Conservation (phyloP, 352 stramenopile genomes). For the Phytophthora chlamydospora region DNA sequence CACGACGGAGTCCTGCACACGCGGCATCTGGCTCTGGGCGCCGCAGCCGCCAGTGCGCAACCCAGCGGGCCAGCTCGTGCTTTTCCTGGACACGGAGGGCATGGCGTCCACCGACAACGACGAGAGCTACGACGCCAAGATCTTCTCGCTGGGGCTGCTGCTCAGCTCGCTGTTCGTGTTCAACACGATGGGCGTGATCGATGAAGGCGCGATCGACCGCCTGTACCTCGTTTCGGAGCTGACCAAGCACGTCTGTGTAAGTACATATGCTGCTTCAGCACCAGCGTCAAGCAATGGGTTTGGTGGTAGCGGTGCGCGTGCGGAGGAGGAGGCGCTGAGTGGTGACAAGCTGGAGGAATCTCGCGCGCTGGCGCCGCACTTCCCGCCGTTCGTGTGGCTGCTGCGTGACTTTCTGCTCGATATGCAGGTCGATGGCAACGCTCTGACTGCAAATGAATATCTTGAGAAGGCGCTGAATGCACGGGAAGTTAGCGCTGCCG, state of each 20-base stretch:
- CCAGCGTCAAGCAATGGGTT: slow-evolving; percentile 7
- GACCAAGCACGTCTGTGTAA: slow-evolving; percentile 85
- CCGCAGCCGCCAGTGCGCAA: slow-evolving; percentile 64
- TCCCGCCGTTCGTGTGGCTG: slow-evolving; percentile 85
- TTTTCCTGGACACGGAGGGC: slow-evolving; percentile 88
- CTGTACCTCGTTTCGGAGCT: slow-evolving; percentile 87
- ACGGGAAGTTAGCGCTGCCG: slow-evolving; percentile 43
- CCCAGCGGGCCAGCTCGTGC: slow-evolving; percentile 59
- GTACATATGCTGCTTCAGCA: slow-evolving; percentile 28
- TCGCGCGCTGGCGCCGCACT: slow-evolving; percentile 68
- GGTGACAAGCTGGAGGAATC: slow-evolving; percentile 54
- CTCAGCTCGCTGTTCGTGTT: slow-evolving; percentile 87
- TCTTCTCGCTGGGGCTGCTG: slow-evolving; percentile 83
- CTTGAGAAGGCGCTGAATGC: slow-evolving; percentile 77
- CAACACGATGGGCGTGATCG: slow-evolving; percentile 90
- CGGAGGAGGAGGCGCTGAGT: slow-evolving; percentile 24
- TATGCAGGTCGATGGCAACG: slow-evolving; percentile 67
- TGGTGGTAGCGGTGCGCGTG: slow-evolving; percentile 2
- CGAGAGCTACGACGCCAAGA: slow-evolving; percentile 89
- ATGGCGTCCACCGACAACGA: slow-evolving; percentile 88
- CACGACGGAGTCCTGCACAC: slow-evolving; percentile 87
- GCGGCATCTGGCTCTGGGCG: slow-evolving; percentile 88
- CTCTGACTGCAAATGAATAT: slow-evolving; percentile 74
- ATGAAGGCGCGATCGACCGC: slow-evolving; percentile 85
- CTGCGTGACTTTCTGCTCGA: slow-evolving; percentile 86